phyloP scores from a whole-genome alignment of 768 basidiomycete species.

The Boletellus ananas region DNA sequence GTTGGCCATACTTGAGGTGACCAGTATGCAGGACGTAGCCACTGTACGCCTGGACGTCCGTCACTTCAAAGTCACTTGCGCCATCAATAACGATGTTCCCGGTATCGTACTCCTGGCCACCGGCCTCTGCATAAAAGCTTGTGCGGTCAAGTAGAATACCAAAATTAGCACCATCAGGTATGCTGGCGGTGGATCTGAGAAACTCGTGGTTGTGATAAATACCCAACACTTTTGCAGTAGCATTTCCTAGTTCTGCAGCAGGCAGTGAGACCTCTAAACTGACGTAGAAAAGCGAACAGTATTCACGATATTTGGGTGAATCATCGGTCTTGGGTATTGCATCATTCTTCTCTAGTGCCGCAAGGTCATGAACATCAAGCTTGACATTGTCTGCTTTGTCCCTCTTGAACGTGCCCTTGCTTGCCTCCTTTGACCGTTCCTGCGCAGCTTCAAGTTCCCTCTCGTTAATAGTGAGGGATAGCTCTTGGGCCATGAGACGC shows the following conservation, averaged over 20 bases:
- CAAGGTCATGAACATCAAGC: constrained; percentile 94
- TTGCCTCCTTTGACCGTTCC: constrained; percentile 83
- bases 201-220: constrained; percentile 84
- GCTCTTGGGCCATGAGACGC: constrained; percentile 94
- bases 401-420: constrained; percentile 78
- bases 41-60: constrained; percentile 89
- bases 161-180: constrained; percentile 66
- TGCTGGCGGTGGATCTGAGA: constrained; percentile 55
- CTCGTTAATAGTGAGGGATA: constrained; percentile 80
- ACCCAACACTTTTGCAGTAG: constrained; percentile 70
- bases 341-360: constrained; percentile 72
- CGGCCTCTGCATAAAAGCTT: constrained; percentile 95
- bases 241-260: constrained; percentile 67
- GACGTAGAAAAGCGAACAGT: neutral
- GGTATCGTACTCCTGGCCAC: constrained; percentile 96
- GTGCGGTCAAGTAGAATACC: constrained; percentile 89
- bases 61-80: constrained; percentile 87
- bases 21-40: constrained; percentile 97
- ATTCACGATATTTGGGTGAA: constrained; percentile 83
- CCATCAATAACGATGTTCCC: constrained; percentile 94
- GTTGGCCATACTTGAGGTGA: constrained; percentile 79
- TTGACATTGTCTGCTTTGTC: constrained; percentile 68
- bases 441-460: constrained; percentile 88
- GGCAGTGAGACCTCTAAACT: constrained; percentile 1
- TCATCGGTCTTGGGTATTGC: constrained; percentile 90